A percentile compares a stretch with the other conserved stretches of the same genome.
Conservation (phyloP, 768 basidiomycete species). For the Clitopilus passeckerianus region DNA sequence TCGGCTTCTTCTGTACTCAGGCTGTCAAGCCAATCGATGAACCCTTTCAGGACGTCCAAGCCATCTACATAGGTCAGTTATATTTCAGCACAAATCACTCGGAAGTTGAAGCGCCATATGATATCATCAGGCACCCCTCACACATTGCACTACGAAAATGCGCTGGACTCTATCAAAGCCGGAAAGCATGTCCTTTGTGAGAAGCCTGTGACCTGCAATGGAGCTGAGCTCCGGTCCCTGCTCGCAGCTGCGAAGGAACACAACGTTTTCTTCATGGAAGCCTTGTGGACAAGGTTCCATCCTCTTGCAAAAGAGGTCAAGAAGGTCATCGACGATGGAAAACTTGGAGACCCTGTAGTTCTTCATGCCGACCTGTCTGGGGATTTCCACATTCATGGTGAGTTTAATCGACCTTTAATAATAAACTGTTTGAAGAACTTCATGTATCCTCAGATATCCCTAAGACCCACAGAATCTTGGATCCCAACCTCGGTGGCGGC, state of each 20-base stretch:
- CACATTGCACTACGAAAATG: constrained; percentile 75
- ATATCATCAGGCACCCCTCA: constrained; percentile 68
- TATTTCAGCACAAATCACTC: not conserved
- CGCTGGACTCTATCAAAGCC: constrained; percentile 68
- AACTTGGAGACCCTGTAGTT: constrained; percentile 61
- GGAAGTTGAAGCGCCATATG: not conserved
- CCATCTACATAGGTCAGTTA: constrained; percentile 63
- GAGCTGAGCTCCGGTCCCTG: constrained; percentile 70
- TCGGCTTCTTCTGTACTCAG: not conserved
- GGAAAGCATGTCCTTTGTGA: constrained; percentile 87
- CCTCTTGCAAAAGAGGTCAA: constrained; percentile 64
- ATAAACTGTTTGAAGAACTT: not conserved
- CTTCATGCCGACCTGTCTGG: constrained; percentile 75
- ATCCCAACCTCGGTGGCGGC: constrained; percentile 78
- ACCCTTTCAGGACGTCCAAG: constrained; percentile 58
- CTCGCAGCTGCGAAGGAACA: constrained; percentile 70
- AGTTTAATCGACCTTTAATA: no score
- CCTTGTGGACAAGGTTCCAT: constrained; percentile 83
- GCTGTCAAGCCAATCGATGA: not conserved
- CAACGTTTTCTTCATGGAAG: constrained; percentile 89
- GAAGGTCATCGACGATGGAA: constrained; percentile 54
- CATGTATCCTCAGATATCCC: constrained; percentile 45
- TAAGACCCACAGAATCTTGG: constrained; percentile 67
- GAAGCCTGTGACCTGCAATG: constrained; percentile 80
- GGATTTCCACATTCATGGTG: constrained; percentile 66